Conservation (phyloP, 192 early-diverging fungal genomes). For the Pilobolus umbonatus region DNA sequence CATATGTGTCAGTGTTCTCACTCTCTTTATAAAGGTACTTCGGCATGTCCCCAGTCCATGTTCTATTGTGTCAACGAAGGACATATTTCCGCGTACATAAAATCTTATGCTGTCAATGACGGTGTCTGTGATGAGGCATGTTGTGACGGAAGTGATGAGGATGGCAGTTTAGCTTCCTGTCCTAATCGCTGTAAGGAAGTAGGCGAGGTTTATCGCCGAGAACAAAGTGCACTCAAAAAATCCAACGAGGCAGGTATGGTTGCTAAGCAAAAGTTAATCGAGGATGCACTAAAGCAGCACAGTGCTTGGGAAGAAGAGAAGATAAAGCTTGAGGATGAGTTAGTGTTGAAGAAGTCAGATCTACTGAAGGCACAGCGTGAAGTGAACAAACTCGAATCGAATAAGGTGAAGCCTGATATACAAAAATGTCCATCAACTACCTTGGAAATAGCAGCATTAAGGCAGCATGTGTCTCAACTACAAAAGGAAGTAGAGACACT, state of each 20-base stretch:
- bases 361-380: conserved; percentile 8
- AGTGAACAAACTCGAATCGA: not conserved
- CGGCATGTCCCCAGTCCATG: conserved; percentile 73
- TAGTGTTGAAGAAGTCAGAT: conserved; percentile 26
- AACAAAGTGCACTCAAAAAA: conserved; percentile 25
- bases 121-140: conserved; percentile 92
- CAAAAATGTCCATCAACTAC: conserved; percentile 21
- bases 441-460: conserved; percentile 8
- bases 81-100: conserved; percentile 64
- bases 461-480: conserved; percentile 20
- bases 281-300: conserved; percentile 14
- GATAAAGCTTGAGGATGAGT: conserved; percentile 19
- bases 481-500: conserved; percentile 36
- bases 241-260: conserved; percentile 7
- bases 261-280: conserved; percentile 18
- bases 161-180: conserved; percentile 53
- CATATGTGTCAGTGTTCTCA: not conserved
- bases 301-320: conserved; percentile 17
- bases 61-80: conserved; percentile 86
- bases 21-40: conserved; percentile 60
- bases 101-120: conserved; percentile 80
- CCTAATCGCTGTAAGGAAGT: conserved; percentile 71
- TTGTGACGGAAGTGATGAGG: conserved; percentile 96
- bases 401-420: conserved; percentile 5
- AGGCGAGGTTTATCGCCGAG: conserved; percentile 41